Evolutionary conservation across 768 basidiomycete genomes (phyloP).

Genomic region (Termitomyces sp.): DNA sequence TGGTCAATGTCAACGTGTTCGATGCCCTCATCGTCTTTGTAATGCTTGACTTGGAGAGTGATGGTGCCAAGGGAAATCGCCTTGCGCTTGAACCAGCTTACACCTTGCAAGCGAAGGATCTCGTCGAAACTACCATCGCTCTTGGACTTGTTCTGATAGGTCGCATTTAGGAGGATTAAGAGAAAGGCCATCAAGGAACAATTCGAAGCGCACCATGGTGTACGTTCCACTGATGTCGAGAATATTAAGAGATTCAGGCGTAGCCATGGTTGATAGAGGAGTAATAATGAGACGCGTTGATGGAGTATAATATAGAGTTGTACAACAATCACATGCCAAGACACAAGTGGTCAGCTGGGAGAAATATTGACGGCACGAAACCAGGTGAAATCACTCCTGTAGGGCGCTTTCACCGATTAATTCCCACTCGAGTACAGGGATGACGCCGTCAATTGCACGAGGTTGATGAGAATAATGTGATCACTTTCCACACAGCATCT

Average conservation of each 20-base stretch:
- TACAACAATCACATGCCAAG: constrained; percentile 7
- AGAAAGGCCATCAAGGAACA: background rate
- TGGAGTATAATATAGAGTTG: constrained; percentile 1
- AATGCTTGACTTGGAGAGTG: constrained; percentile 60
- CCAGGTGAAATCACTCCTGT: background rate
- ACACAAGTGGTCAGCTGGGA: background rate
- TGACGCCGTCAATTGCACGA: background rate
- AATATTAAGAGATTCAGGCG: constrained; percentile 54
- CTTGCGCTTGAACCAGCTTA: constrained; percentile 67
- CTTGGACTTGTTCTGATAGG: constrained; percentile 57
- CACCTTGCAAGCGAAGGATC: constrained; percentile 66
- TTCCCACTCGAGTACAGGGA: background rate
- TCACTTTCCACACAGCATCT: constrained; percentile 72
- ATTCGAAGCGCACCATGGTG: constrained; percentile 40
- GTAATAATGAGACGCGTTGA: background rate
- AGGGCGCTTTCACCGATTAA: background rate
- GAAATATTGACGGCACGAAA: background rate
- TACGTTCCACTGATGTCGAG: constrained; percentile 60
- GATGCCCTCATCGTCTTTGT: constrained; percentile 48
- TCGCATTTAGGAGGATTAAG: background rate
- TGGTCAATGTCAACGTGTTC: constrained; percentile 71
- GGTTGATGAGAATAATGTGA: constrained; percentile 50
- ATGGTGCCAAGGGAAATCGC: constrained; percentile 53
- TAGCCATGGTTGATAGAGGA: constrained; percentile 46
- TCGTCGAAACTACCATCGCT: constrained; percentile 52